Evolutionary conservation across 1,139 yeast species (phyloP), one percentile per base, ranked within the genome.

Genomic region (Debaryomyces nepalensis): DNA sequence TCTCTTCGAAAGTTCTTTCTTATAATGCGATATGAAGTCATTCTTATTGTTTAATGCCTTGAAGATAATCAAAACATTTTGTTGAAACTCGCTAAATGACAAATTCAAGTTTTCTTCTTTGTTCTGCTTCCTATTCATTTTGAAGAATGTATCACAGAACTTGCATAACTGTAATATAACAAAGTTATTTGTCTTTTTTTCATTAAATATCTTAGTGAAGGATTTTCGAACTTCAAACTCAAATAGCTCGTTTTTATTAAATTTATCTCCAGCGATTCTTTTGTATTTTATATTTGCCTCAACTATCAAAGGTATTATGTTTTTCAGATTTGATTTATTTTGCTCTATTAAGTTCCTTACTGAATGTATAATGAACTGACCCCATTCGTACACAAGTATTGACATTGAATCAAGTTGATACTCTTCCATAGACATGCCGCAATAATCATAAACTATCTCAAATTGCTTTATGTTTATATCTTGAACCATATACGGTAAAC

Each of bases 1-100:
- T 41, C 79, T 51, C 43, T 61, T 61, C 3, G 77, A 68, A 16
- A 72, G 53, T 33, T 72, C 76, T 35, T 58, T 58, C 43, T 66
- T 68, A 48, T 68, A 73, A 2, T 55, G 48, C 2, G 50, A 38
- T 3, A 71, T 49, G 44, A 73, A 70, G 22, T 63, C 70, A 29
- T 51, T 54, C 46, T 72, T 72, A 48, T 65, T 69, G 41, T 57
- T 57, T 10, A 73, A 47, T n/a, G 65, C 58, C 35, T 68, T 66
- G 55, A 70, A 70, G 5, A 71, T 48, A 2, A 51, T 49, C 26
- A 63, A 42, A 20, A 64, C 63, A 10, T 54, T 52, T 0, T 46
- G 33, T 29, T 55, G 49, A 42, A 68, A 61, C 7, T 54, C 56
- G 1, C 41, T 44, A 34, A 57, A 61, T 4, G 51, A 19, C 5